Base-by-base conservation (phyloP, 345 rosid genomes). In the Aquilaria yunnanensis region DNA sequence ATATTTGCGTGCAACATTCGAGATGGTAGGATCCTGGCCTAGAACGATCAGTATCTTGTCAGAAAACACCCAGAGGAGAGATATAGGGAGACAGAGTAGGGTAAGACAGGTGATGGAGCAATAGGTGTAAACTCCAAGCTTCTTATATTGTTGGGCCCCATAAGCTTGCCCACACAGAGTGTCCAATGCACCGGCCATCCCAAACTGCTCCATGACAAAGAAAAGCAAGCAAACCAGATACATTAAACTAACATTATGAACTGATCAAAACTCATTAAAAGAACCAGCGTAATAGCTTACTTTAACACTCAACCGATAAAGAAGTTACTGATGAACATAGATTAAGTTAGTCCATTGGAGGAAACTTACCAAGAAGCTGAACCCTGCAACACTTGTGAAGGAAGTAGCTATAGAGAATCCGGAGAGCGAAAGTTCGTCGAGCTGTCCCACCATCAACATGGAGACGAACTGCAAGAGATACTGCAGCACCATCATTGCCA, bases 11-110 rank as follows among this genome's bases (percentile, higher is more conserved):
- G 89, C 89, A 34, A 69, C 75, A 0, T 30, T 54, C 55, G 89
- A 68, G 59, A 86, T 70, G 16, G 34, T 32, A 14, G 76, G 83
- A 59, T 86, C 75, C 70, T 84, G 78, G 45, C 81, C 83, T 32
- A 62, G 4, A 3, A 71, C 59, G 5, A 55, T 49, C 0, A 75
- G 58, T 9, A 75, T 9, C 49, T 75, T 67, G 32, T 65, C 70
- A 0, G 67, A 57, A 58, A 67, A 75, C 14, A 51, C 14, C 67
- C 63, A 69, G 5, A 62, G 53, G 9, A 69, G 7, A 12, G 67
- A 45, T 32, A 63, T 57, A 0, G 72, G 67, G 30, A 63, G 12
- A 57, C 72, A 62, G n/a, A 57, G 54, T 2, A 69, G 11, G 41
- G 47, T 14, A 10, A 69, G 67, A 14, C 49, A 51, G n/a, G 50